phyloP scores from a whole-genome alignment of 306 rosid species.

The Medicago lupulina region DNA sequence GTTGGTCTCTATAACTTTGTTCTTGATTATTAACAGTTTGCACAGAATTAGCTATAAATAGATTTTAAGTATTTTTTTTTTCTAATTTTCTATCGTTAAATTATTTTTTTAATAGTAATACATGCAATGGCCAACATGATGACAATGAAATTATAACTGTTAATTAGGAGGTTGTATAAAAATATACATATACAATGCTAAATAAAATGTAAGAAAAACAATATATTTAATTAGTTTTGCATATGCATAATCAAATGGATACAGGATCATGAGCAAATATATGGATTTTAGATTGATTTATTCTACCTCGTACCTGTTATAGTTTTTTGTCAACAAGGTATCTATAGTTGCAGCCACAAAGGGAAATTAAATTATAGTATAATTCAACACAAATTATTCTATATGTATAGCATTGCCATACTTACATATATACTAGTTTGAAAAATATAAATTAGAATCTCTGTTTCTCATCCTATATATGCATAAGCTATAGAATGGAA shows the following conservation, averaged over 20 bases:
- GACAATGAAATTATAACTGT: neutral
- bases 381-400: slow-evolving; percentile 40
- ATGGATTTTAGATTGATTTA: neutral
- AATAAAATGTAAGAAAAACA: too few species aligned
- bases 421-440: neutral
- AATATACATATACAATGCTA: too few species aligned
- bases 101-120: too few species aligned
- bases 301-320: neutral
- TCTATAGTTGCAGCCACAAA: slow-evolving; percentile 9
- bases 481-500: too few species aligned
- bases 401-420: slow-evolving; percentile 47
- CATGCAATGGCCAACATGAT: too few species aligned
- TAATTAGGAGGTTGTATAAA: too few species aligned
- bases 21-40: too few species aligned
- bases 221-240: neutral
- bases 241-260: neutral
- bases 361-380: slow-evolving; percentile 3
- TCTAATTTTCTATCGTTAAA: too few species aligned
- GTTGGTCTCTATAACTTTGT: too few species aligned
- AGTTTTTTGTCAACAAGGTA: slow-evolving; percentile 19
- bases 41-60: too few species aligned
- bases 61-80: too few species aligned
- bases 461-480: slow-evolving; percentile 14
- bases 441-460: neutral
- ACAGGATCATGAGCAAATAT: neutral